Conservation (phyloP, 2,329 filamentous ascomycete genomes). For the Amauroascus niger region DNA sequence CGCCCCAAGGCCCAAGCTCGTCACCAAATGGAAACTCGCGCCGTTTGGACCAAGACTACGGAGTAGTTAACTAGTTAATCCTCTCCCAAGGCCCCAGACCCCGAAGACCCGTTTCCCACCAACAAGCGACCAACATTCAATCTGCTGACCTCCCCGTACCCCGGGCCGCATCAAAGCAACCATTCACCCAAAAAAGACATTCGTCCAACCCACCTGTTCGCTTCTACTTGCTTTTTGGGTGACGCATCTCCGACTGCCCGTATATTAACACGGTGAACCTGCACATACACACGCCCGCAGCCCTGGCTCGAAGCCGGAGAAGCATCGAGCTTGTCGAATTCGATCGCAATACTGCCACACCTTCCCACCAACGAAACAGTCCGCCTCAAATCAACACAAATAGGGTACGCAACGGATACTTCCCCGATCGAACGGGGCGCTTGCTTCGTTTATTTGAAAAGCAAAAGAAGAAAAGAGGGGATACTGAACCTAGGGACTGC, state of each 20-base stretch:
- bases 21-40: neutral
- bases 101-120: neutral
- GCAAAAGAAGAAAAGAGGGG: neutral
- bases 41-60: too few species aligned
- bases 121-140: neutral
- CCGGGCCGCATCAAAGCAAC: neutral
- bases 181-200: neutral
- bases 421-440: neutral
- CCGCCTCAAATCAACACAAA: neutral
- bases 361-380: neutral
- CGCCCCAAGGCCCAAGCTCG: too few species aligned
- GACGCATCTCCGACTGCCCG: neutral
- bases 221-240: conserved; percentile 6
- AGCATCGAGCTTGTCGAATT: conserved; percentile 20
- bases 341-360: conserved; percentile 3
- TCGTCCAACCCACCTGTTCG: conserved; percentile 2
- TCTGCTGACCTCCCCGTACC: neutral
- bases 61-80: neutral
- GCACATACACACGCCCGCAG: neutral
- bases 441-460: too few species aligned
- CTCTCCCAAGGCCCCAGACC: neutral
- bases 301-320: conserved; percentile 14
- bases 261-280: neutral
- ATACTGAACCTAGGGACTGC: neutral
- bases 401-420: neutral